phyloP scores from a whole-genome alignment of 805 yeast species.

The Metschnikowia proteae region DNA sequence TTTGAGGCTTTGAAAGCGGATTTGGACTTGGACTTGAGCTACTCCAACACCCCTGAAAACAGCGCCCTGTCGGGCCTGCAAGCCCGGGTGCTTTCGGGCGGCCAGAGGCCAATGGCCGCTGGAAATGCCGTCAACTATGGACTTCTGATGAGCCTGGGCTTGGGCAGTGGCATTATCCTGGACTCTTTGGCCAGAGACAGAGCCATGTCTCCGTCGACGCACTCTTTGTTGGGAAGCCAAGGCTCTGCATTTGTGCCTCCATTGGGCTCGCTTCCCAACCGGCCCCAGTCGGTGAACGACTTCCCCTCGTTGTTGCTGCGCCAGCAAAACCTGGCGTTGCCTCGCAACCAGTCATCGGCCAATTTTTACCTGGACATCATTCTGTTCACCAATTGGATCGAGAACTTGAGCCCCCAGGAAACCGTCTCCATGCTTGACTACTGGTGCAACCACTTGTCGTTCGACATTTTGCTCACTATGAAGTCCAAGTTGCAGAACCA shows the following conservation, averaged over 20 bases:
- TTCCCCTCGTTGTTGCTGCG: constrained; percentile 19
- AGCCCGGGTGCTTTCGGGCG: constrained; percentile 8
- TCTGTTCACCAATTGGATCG: constrained; percentile 36
- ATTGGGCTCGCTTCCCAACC: constrained; percentile 30
- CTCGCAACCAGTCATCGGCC: constrained; percentile 17
- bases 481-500: constrained; percentile 44
- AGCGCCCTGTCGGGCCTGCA: constrained; percentile 1
- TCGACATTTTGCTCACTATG: constrained; percentile 49
- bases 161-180: constrained; percentile 3
- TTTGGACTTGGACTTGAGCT: constrained; percentile 41
- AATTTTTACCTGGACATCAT: constrained; percentile 42
- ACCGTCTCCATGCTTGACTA: constrained; percentile 52
- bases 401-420: constrained; percentile 45
- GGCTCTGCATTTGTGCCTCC: constrained; percentile 27
- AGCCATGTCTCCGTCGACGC: constrained; percentile 22
- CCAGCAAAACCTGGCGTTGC: constrained; percentile 4
- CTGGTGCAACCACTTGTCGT: constrained; percentile 46
- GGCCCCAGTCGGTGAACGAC: constrained; percentile 44
- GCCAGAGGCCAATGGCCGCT: constrained; percentile 19
- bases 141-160: constrained; percentile 4
- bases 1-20: constrained; percentile 45
- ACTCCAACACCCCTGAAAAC: constrained; percentile 8
- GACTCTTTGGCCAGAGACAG: constrained; percentile 19
- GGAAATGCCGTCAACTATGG: constrained; percentile 12
- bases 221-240: constrained; percentile 25